phyloP scores from a whole-genome alignment of 2,329 filamentous ascomycete genomes.

The Sporothrix euskadiensis region DNA sequence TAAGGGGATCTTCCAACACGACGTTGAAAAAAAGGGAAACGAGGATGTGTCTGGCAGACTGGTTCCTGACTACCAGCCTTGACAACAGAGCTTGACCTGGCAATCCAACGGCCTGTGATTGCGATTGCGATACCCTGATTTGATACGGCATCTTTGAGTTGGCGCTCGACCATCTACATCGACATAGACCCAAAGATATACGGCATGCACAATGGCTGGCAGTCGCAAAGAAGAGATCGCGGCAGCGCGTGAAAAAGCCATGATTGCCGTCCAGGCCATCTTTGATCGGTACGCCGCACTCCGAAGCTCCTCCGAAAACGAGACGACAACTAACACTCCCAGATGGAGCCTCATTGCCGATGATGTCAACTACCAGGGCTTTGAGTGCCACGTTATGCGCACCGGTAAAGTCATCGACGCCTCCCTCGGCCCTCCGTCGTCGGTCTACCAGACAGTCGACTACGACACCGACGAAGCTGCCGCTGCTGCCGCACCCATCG shows the following conservation, averaged over 20 bases:
- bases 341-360: slow-evolving; percentile 33
- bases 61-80: not conserved
- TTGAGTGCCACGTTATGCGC: slow-evolving; percentile 34
- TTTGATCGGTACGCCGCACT: slow-evolving; percentile 27
- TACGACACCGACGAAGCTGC: not conserved
- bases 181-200: not conserved
- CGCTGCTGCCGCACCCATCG: not conserved
- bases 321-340: not conserved
- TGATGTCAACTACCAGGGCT: slow-evolving; percentile 29
- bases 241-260: slow-evolving; percentile 15
- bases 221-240: not conserved
- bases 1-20: not conserved
- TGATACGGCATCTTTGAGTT: no score
- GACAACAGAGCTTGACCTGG: not conserved
- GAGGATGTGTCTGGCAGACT: not conserved
- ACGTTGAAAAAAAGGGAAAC: not conserved
- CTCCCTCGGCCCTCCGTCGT: slow-evolving; percentile 31
- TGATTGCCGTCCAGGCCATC: slow-evolving; percentile 28
- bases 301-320: not conserved
- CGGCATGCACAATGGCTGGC: not conserved
- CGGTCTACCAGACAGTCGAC: not conserved
- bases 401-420: slow-evolving; percentile 37
- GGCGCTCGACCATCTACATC: not conserved
- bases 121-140: not conserved
- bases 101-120: not conserved